Evolutionary conservation across 1,284 basidiomycete genomes (phyloP), one percentile per base, ranked within the genome.

Genomic region (Cystobasidium pallidum): DNA sequence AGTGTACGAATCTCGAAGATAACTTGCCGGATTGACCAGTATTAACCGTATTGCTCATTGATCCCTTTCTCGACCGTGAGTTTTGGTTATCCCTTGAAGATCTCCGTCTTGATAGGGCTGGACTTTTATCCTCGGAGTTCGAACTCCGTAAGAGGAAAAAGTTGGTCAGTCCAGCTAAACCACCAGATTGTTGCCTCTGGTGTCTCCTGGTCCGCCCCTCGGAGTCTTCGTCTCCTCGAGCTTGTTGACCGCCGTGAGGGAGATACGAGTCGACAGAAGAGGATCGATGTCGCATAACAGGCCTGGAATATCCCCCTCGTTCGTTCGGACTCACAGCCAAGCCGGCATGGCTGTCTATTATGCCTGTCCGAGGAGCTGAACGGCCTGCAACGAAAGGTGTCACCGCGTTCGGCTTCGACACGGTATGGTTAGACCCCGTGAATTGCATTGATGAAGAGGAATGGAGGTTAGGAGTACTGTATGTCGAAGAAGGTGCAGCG

Each of bases 221-320:
- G 6, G 15, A 8, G 15, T 30, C 26, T 2, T 54, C 26, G 26
- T 54, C 51, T 7, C n/a, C 58, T 7, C 7, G 4, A 2, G 6
- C 28, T 19, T 28, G 30, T 24, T 43, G 21, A 3, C 26, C 39
- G 3, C 26, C 39, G 26, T n/a, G 58, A 3, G 19, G 54, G 19
- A 70, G 10, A 47, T 62, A 70, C 28, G 67, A 61, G 34, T 70
- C 67, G 1, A 52, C 67, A 2, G 67, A 70, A n/a, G 57, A 36
- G 34, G 57, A 70, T 4, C 67, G 41, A 19, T 58, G 55, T 41
- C 67, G 19, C 28, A 36, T 10, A 3, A 17, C 45, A 24, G 58
- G 57, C 17, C 45, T 26, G 2, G 26, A 15, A 6, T 32, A 32
- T 34, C 30, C 19, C 15, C 30, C 32, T n/a, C 30, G 34, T n/a